Base-by-base conservation (phyloP, 2,329 filamentous ascomycete species). In the Beauveria asiatica region DNA sequence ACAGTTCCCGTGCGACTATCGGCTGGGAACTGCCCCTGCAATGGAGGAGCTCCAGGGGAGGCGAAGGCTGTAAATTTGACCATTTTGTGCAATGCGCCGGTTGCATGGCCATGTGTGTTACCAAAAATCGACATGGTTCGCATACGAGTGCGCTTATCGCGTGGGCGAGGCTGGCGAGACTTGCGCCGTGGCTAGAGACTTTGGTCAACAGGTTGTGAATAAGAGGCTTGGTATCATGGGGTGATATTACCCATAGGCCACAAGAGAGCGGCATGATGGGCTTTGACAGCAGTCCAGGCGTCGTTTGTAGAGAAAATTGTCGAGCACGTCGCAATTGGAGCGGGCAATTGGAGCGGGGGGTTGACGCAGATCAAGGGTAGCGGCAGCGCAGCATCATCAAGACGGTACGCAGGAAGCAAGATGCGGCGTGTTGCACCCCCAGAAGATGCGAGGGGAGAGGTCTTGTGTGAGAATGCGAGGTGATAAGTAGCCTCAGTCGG, bases 51-150 rank as follows among this genome's bases (percentile, higher is more conserved):
- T 49, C 68, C 64, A 33, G 70, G 68, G 61, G 65, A 56, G 63
- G 72, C 57, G 64, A 72, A 44, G 41, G 73, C 69, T 11, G 73
- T 72, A 45, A 68, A 66, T 52, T 65, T 68, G 37, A 76, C 67
- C 67, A 77, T 69, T 11, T 66, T 66, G 42, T 65, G 65, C 33
- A 77, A 64, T n/a, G 67, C 63, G 25, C 61, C 52, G 23, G 67
- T 66, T 25, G 71, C 67, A 25, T 68, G 62, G 50, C 66, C 61
- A 50, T 75, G 74, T 25, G 71, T 69, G 60, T 70, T 71, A 53
- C 70, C 74, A 57, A 75, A 74, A 60, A 77, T 71, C 58, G 74
- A 75, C 65, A 76, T 70, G 41, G 74, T 76, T 23, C 69, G 71
- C 48, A 67, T 62, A 27, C 74, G 74, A 48, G 66, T 64, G 49